These are phyloP conservation scores for Lachnellula suecica DNA, from an alignment of 2,329 filamentous ascomycete species.

Conservation along the genomic window DNA sequence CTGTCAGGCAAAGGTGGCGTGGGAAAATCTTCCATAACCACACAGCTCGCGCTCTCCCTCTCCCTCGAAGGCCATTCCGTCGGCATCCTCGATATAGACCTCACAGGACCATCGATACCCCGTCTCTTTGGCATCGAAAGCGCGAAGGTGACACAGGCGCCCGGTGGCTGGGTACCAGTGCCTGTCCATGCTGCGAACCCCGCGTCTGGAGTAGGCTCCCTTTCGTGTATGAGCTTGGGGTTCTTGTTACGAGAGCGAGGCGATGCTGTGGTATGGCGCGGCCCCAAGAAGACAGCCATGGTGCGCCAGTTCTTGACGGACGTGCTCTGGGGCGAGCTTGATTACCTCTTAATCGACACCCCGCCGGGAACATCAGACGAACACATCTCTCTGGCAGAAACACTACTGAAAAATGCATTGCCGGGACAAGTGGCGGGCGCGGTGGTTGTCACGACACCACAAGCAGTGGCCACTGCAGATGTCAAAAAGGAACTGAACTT, in stretches of 20 bases:
- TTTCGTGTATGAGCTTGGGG: constrained; percentile 88
- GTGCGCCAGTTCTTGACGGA: constrained; percentile 93
- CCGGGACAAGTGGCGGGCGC: constrained; percentile 77
- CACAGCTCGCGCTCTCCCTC: constrained; percentile 88
- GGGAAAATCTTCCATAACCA: constrained; percentile 96
- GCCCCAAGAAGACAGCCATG: constrained; percentile 99
- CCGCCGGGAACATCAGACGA: constrained; percentile 96
- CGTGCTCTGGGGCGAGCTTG: constrained; percentile 83
- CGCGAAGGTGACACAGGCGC: constrained; percentile 86
- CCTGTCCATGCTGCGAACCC: constrained; percentile 67
- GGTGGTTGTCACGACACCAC: constrained; percentile 93
- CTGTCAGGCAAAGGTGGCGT: constrained; percentile 98
- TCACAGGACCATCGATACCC: constrained; percentile 95
- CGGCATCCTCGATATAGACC: constrained; percentile 92
- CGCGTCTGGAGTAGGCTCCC: constrained; percentile 54
- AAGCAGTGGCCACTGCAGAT: constrained; percentile 89
- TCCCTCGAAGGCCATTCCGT: constrained; percentile 84
- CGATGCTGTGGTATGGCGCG: constrained; percentile 95
- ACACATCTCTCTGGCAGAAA: constrained; percentile 92
- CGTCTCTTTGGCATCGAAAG: constrained; percentile 89
- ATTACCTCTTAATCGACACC: constrained; percentile 93
- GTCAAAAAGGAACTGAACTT: constrained; percentile 88
- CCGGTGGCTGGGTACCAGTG: constrained; percentile 90
- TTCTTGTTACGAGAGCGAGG: constrained; percentile 82
- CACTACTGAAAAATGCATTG: constrained; percentile 63